Base-by-base conservation (phyloP, 2,329 filamentous ascomycete species). In the Xylariaceae sp. region DNA sequence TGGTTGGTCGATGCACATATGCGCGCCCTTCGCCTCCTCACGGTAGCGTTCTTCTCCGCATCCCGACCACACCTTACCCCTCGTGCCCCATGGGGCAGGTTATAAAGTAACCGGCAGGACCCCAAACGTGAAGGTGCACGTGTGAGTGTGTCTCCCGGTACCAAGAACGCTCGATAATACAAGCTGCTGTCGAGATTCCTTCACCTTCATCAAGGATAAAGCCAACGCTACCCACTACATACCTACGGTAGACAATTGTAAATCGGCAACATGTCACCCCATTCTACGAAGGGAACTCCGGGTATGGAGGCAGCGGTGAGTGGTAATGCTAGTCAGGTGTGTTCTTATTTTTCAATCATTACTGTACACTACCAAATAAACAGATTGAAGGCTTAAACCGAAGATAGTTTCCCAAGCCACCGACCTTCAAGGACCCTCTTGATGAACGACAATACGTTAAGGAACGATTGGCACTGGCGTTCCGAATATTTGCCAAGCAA, bases 401-500 rank as follows among this genome's bases (percentile, higher is more conserved):
- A 60, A 52, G 12, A 9, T 26, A 65, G 53, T 49, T 63, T 16
- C 65, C 66, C 7, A 47, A 51, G 26, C 59, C 62, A 12, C 65
- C 66, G 4, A 65, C 6, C 19, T 69, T 69, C 46, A 58, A 66
- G 31, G 59, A 68, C 49, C 66, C 66, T 3, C 50, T 60, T 9
- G 67, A 81, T 37, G 78, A 84, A 60, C 76, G 82, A 21, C 75
- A 80, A 47, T 82, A 82, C 59, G 73, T 84, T 33, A 85, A 85
- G 65, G 78, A 79, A 23, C 76, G 81, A 21, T 74, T 86, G 5
- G 81, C 80, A 1, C 75, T 82, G 16, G 83, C 80, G 2, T 85
- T 85, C 69, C 79, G 82, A 21, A 80, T 86, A 49, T 86, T 86
- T 58, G 82, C 80, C 24, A 83, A 85, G 66, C 75, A 78, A 46